Evolutionary conservation across 2,329 filamentous ascomycete genomes (phyloP).

Genomic region (Aspergillus jensenii): DNA sequence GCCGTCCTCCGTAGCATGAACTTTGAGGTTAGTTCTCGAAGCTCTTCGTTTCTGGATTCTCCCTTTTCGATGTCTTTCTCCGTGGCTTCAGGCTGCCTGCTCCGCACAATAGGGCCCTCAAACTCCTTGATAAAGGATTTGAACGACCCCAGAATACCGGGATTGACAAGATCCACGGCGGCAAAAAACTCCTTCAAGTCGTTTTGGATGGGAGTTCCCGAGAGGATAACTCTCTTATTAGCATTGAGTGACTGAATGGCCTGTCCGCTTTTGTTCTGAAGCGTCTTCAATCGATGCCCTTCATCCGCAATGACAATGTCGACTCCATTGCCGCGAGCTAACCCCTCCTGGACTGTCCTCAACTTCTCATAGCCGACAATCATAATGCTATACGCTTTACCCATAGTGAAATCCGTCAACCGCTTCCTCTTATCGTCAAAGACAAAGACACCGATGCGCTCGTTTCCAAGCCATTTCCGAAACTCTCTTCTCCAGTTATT

Average conservation of each 20-base stretch:
- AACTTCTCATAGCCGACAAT: constrained; percentile 73
- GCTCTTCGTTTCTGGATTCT: constrained; percentile 60
- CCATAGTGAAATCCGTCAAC: constrained; percentile 67
- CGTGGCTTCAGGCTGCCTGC: constrained; percentile 63
- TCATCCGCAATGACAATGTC: constrained; percentile 72
- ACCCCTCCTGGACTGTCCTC: constrained; percentile 62
- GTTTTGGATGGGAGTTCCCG: constrained; percentile 68
- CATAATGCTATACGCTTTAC: constrained; percentile 68
- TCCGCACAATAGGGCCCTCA: constrained; percentile 63
- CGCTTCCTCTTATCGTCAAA: constrained; percentile 60
- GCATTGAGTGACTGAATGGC: constrained; percentile 66
- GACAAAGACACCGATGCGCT: constrained; percentile 68
- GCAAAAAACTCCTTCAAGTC: constrained; percentile 67
- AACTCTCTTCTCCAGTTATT: constrained; percentile 74
- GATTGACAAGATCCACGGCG: constrained; percentile 69
- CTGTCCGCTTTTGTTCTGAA: constrained; percentile 66
- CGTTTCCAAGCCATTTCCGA: constrained; percentile 70
- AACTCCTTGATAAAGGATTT: constrained; percentile 64
- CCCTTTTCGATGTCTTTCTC: constrained; percentile 64
- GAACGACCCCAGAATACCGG: constrained; percentile 62
- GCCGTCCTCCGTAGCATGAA: constrained; percentile 68
- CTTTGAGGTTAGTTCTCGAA: constrained; percentile 59
- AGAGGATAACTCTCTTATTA: constrained; percentile 61
- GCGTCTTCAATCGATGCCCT: constrained; percentile 66
- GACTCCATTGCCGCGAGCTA: constrained; percentile 62